phyloP scores from a whole-genome alignment of 2,329 filamentous ascomycete genomes.

The Exophiala spinifera region DNA sequence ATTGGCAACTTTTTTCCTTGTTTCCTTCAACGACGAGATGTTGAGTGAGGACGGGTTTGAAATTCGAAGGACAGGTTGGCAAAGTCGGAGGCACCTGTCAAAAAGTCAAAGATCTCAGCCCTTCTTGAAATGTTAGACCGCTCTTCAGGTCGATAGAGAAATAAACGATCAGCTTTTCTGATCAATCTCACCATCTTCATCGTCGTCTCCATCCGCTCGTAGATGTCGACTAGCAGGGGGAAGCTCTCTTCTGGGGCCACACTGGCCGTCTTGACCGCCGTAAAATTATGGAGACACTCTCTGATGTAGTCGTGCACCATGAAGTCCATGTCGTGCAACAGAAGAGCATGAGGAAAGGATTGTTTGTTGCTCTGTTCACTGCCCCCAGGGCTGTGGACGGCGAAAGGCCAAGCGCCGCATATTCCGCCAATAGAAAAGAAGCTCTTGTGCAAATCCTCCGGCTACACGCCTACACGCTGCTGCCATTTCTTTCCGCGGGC shows the following conservation, averaged over 20 bases:
- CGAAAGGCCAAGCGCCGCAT: constrained; percentile 4
- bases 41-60: constrained; percentile 5
- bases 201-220: not conserved
- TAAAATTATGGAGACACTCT: not conserved
- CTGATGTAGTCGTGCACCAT: constrained; percentile 1
- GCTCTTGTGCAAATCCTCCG: not conserved
- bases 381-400: constrained; percentile 15
- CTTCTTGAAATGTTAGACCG: constrained; percentile 23
- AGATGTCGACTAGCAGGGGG: too few relatives aligned
- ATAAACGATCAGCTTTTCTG: constrained; percentile 2
- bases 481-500: not conserved
- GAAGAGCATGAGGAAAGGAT: not conserved
- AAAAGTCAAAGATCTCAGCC: constrained; percentile 17
- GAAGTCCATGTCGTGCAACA: constrained; percentile 15
- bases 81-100: constrained; percentile 6
- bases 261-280: not conserved
- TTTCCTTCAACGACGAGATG: constrained; percentile 3
- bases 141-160: constrained; percentile 17
- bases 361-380: not conserved
- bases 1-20: constrained; percentile 23
- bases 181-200: not conserved
- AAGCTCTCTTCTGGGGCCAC: too few relatives aligned
- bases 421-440: not conserved
- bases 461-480: not conserved
- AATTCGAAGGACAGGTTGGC: constrained; percentile 7